Evolutionary conservation across 345 rosid species (phyloP).

Genomic region (Aurinia saxatilis): DNA sequence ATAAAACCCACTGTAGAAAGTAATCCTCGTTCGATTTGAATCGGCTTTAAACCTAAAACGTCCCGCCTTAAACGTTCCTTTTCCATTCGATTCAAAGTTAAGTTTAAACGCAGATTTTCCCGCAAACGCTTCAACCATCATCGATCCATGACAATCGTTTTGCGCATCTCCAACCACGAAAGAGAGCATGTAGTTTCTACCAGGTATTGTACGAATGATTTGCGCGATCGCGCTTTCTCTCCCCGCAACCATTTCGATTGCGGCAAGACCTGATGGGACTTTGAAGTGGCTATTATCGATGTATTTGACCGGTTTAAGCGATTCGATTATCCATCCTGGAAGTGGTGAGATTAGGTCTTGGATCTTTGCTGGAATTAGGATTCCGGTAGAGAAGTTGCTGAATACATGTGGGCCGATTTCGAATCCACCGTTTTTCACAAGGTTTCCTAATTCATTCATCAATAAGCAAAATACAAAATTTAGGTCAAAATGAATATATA

Average conservation of each 20-base stretch:
- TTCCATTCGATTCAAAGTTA: conserved; percentile 37
- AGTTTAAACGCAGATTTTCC: conserved; percentile 37
- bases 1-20: conserved; percentile 64
- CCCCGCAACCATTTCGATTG: conserved; percentile 65
- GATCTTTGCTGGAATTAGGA: conserved; percentile 54
- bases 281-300: conserved; percentile 58
- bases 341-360: conserved; percentile 59
- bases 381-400: conserved; percentile 77
- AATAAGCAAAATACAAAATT: too few species aligned
- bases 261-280: conserved; percentile 56
- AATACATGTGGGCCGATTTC: conserved; percentile 74
- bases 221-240: conserved; percentile 86
- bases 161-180: conserved; percentile 67
- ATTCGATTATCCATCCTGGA: conserved; percentile 85
- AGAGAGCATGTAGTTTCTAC: conserved; percentile 41
- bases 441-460: conserved; percentile 36
- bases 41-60: conserved; percentile 42
- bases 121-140: conserved; percentile 79
- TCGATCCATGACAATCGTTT: conserved; percentile 72
- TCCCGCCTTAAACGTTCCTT: conserved; percentile 45
- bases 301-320: conserved; percentile 74
- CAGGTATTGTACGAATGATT: conserved; percentile 47
- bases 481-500: too few species aligned
- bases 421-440: conserved; percentile 73
- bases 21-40: conserved; percentile 51